Evolutionary conservation across 441 rosid genomes (phyloP).

Genomic region (Arabidopsis hybrid): DNA sequence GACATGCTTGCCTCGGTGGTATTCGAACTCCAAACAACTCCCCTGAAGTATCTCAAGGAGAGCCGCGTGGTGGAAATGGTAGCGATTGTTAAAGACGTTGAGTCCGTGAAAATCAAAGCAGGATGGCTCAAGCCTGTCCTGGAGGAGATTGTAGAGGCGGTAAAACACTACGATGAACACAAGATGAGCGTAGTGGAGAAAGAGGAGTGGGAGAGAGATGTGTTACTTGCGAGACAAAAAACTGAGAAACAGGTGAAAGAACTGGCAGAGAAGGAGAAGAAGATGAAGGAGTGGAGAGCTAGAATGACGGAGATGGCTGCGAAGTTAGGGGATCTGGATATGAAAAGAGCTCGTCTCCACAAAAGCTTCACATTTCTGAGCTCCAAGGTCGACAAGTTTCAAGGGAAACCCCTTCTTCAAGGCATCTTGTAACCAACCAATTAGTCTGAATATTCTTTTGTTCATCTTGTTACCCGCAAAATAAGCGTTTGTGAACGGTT

Average conservation of each 20-base stretch:
- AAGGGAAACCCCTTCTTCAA: conserved; percentile 34
- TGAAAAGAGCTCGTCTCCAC: conserved; percentile 34
- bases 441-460: conserved; percentile 5
- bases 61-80: conserved; percentile 37
- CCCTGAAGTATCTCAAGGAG: conserved; percentile 37
- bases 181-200: conserved; percentile 20
- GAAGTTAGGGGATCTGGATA: conserved; percentile 28
- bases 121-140: conserved; percentile 36
- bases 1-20: conserved; percentile 39
- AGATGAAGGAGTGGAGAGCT: conserved; percentile 31
- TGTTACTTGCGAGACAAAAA: conserved; percentile 31
- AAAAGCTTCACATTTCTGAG: conserved; percentile 42
- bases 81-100: conserved; percentile 42
- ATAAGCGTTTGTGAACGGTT: conserved; percentile 5
- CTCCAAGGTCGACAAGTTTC: conserved; percentile 42
- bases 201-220: conserved; percentile 26
- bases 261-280: conserved; percentile 35
- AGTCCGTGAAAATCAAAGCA: conserved; percentile 44
- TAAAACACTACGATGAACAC: conserved; percentile 50
- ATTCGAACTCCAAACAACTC: conserved; percentile 39
- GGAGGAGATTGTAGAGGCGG: conserved; percentile 46
- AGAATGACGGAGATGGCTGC: conserved; percentile 40
- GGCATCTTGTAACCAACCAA: conserved; percentile 32
- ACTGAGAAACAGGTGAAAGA: conserved; percentile 33
- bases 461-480: conserved; percentile 12